Evolutionary conservation across 306 rosid species (phyloP), one percentile per base, ranked within the genome.

Genomic region (Medicago lupulina): DNA sequence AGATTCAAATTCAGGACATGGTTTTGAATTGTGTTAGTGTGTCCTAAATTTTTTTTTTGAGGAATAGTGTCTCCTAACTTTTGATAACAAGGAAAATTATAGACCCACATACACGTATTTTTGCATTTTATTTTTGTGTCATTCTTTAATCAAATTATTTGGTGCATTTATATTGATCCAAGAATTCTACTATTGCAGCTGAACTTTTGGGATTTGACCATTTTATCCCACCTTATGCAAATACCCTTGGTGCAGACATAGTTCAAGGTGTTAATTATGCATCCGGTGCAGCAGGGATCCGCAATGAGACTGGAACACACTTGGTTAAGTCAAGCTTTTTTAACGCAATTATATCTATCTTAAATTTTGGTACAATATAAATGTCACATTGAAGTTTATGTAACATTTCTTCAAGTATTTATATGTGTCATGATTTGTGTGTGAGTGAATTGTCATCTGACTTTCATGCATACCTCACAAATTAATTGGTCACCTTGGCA

Each of bases 221-320:
- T 19, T 18, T 55, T 50, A 92, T 92, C 28, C 89, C 87, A 6
- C 88, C 97, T 13, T 89, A 71, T 76, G 78, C 80, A 64, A 78
- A 74, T 60, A 75, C 78, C 0, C 17, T 2, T 0, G 84, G 40
- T 68, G 5, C 43, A 1, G 66, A 79, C 18, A 83, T 87, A 63
- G 46, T 78, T 12, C 2, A 46, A 54, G 96, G 97, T 14, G 90
- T 87, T 21, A 92, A 92, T 60, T 90, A 92, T 65, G 97, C 97
- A 51, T 92, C 97, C 0, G 97, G 92, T 2, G 40, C 73, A 21
- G 77, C 94, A 1, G 96, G 97, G 13, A 88, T 92, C 62, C 83
- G 78, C 43, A 6, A 6, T 0, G 89, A 87, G 43, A 80, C 86
- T 0, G 96, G 96, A 3, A n/a, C 3, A 2, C 81, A 80, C 19